phyloP scores from a whole-genome alignment of 2,329 filamentous ascomycete species.

The Orbilia javanica region DNA sequence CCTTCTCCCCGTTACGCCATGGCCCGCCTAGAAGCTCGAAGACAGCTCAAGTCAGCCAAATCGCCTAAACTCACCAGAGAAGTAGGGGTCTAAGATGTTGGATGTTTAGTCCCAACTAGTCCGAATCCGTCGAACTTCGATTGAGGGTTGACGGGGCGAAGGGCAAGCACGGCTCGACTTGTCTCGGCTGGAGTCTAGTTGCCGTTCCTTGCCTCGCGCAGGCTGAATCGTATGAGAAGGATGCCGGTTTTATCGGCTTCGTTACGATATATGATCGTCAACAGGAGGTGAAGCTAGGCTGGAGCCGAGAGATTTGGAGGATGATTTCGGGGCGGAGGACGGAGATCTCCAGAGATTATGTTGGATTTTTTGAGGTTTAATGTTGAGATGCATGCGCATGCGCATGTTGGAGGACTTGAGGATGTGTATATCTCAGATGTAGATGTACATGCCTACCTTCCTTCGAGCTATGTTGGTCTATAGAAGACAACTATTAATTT shows the following conservation, averaged over 20 bases:
- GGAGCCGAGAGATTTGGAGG: conserved; percentile 21
- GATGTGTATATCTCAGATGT: conserved; percentile 5
- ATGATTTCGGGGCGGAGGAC: neutral
- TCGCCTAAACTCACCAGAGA: conserved; percentile 7
- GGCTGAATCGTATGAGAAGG: neutral
- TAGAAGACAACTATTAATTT: neutral
- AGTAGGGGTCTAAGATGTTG: conserved; percentile 25
- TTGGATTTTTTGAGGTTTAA: conserved; percentile 8
- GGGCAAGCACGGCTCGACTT: conserved; percentile 36
- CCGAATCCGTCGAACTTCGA: conserved; percentile 38
- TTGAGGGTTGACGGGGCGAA: neutral
- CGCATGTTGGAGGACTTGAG: neutral
- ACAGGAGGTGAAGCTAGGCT: conserved; percentile 10
- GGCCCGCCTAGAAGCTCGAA: neutral
- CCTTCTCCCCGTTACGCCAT: conserved; percentile 5
- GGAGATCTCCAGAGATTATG: conserved; percentile 36
- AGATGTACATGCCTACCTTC: neutral
- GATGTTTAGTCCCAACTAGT: conserved; percentile 28
- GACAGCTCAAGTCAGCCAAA: conserved; percentile 4
- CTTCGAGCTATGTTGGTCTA: conserved; percentile 5
- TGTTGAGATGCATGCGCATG: conserved; percentile 24
- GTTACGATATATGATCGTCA: conserved; percentile 28
- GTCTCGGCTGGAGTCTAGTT: conserved; percentile 43
- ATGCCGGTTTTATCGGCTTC: neutral
- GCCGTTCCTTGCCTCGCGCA: conserved; percentile 25